Base-by-base conservation (phyloP, 768 basidiomycete species). In the Candolleomyces eurysporus region DNA sequence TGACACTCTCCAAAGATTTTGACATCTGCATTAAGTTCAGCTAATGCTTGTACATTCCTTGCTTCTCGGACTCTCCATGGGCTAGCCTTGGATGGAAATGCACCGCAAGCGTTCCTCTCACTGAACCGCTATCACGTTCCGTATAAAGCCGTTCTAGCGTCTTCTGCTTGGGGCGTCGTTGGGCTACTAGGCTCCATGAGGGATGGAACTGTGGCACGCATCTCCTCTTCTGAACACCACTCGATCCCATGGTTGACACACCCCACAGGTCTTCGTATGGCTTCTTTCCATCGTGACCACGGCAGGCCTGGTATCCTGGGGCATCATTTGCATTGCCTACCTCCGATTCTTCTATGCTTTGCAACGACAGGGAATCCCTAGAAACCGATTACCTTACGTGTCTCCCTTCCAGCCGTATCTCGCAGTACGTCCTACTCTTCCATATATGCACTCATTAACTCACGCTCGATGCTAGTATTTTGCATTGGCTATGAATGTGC, bases 1-100 rank as follows among this genome's bases (percentile, higher is more conserved):
- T 16, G 32, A 56, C 26, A n/a, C 11, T 54, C 39, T 8, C 16
- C 39, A 9, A 49, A 75, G 72, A 71, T 75, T 36, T 76, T 90
- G 63, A 80, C 86, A 14, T 79, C 79, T 30, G 83, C 84, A 0
- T 85, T 85, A 73, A 85, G 84, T 58, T 83, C 86, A 17, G 83
- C 79, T 48, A 87, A 86, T 66, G 79, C 80, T 1, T 80, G 78
- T 72, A 66, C 84, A 22, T 86, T 82, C 72, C 72, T 72, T 7
- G 70, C 73, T 9, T 76, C 76, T 7, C 72, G 78, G 19, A 75
- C 76, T 0, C 67, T 79, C 11, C 69, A 79, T 45, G 78, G 77
- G 0, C 72, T 79, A 2, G 77, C 76, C 2, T 62, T 75, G 48
- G 76, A 78, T 63, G 75, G 78, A 9, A 72, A 76, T 59, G 77